Evolutionary conservation across 1,139 yeast genomes (phyloP).

Genomic region (Yamadazyma buinensis): DNA sequence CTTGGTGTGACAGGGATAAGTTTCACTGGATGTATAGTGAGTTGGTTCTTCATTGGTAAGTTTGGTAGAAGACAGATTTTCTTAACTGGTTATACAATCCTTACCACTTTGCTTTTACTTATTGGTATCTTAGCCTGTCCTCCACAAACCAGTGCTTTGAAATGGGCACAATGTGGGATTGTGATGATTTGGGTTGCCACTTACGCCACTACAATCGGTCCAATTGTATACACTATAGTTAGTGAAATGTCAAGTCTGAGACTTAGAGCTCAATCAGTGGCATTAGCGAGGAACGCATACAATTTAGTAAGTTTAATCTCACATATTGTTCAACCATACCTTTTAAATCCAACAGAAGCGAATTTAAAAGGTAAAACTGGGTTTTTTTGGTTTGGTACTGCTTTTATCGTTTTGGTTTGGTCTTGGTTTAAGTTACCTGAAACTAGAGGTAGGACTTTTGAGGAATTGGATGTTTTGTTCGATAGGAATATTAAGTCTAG

Average conservation of each 20-base stretch:
- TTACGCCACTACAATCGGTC: slow-evolving; percentile 19
- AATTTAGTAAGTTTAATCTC: slow-evolving; percentile 14
- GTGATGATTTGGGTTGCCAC: slow-evolving; percentile 19
- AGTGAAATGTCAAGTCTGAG: slow-evolving; percentile 20
- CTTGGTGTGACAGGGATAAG: slow-evolving; percentile 28
- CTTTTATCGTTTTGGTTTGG: slow-evolving; percentile 17
- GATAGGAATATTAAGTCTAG: slow-evolving; percentile 15
- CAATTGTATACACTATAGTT: slow-evolving; percentile 19
- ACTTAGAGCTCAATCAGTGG: slow-evolving; percentile 19
- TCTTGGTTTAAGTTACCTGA: slow-evolving; percentile 19
- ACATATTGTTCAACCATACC: slow-evolving; percentile 18
- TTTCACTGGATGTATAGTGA: slow-evolving; percentile 14
- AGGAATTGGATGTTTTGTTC: slow-evolving; percentile 19
- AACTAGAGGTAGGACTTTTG: slow-evolving; percentile 19
- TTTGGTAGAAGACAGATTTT: slow-evolving; percentile 23
- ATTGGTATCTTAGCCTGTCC: slow-evolving; percentile 30
- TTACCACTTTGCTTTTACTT: slow-evolving; percentile 38
- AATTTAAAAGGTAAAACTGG: slow-evolving; percentile 21
- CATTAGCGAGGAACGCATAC: slow-evolving; percentile 18
- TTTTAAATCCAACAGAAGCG: slow-evolving; percentile 18
- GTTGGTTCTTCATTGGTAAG: slow-evolving; percentile 20
- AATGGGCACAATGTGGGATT: slow-evolving; percentile 19
- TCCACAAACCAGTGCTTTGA: slow-evolving; percentile 11
- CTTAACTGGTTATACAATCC: slow-evolving; percentile 19
- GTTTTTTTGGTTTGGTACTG: slow-evolving; percentile 36